phyloP scores from a whole-genome alignment of 306 rosid species.

The Cucurbita maxima region DNA sequence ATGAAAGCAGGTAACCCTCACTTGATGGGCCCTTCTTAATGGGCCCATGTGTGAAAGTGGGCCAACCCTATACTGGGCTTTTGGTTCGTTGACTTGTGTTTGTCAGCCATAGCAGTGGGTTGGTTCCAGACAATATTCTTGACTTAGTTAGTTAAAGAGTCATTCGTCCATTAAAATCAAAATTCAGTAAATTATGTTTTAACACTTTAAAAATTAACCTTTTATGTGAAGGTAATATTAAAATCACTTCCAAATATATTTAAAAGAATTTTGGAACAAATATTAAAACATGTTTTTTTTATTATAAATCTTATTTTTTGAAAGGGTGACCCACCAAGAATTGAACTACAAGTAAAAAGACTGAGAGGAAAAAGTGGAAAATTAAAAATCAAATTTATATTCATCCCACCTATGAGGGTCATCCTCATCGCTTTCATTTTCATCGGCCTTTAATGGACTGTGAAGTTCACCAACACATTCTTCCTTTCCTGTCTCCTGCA shows the following conservation, averaged over 20 bases:
- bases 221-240: too few species aligned
- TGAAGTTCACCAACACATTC: slow-evolving; percentile 17
- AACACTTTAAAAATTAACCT: too few species aligned
- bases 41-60: background rate
- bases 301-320: too few species aligned
- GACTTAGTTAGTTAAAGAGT: background rate
- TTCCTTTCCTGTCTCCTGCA: slow-evolving; percentile 10
- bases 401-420: slow-evolving; percentile 26
- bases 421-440: slow-evolving; percentile 30
- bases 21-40: background rate
- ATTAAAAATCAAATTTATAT: slow-evolving; percentile 15
- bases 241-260: too few species aligned
- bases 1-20: background rate
- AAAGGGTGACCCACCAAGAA: background rate
- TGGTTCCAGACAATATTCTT: background rate
- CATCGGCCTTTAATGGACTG: slow-evolving; percentile 38
- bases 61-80: slow-evolving; percentile 1
- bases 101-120: background rate
- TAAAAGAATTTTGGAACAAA: too few species aligned
- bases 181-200: too few species aligned
- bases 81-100: background rate
- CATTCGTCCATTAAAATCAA: too few species aligned
- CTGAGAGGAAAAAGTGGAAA: background rate
- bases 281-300: too few species aligned
- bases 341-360: background rate